phyloP scores from a whole-genome alignment of 768 basidiomycete species.

The Calvatia gigantea region DNA sequence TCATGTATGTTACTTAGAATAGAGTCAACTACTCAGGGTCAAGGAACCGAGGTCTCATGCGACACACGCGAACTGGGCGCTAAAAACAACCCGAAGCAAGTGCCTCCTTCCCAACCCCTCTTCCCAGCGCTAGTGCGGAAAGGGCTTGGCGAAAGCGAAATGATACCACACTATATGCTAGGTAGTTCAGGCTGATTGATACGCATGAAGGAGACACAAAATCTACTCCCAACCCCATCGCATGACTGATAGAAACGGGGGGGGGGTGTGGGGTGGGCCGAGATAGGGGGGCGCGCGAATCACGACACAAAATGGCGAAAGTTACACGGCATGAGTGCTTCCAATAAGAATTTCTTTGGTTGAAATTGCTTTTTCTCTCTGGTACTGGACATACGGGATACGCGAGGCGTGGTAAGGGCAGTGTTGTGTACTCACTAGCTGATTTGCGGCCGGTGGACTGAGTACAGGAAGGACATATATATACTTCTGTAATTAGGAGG shows the following conservation, averaged over 20 bases:
- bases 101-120: neutral
- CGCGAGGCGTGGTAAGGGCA: constrained; percentile 21
- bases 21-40: constrained; percentile 10
- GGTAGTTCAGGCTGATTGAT: constrained; percentile 17
- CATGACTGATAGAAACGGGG: constrained; percentile 4
- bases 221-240: neutral
- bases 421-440: constrained; percentile 66
- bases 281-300: neutral
- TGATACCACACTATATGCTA: constrained; percentile 16
- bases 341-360: constrained; percentile 2
- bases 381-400: constrained; percentile 25
- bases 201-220: constrained; percentile 11
- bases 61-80: neutral
- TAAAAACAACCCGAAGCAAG: neutral
- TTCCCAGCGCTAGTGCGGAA: neutral
- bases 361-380: constrained; percentile 14
- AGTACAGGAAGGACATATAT: constrained; percentile 51
- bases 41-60: neutral
- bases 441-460: constrained; percentile 59
- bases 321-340: constrained; percentile 16
- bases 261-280: neutral
- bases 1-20: constrained; percentile 1
- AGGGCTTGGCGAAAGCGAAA: neutral
- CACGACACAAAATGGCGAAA: constrained; percentile 18
- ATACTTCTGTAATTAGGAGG: constrained; percentile 43